phyloP scores from a whole-genome alignment of 2,329 filamentous ascomycete species.

The Verticillium longisporum region DNA sequence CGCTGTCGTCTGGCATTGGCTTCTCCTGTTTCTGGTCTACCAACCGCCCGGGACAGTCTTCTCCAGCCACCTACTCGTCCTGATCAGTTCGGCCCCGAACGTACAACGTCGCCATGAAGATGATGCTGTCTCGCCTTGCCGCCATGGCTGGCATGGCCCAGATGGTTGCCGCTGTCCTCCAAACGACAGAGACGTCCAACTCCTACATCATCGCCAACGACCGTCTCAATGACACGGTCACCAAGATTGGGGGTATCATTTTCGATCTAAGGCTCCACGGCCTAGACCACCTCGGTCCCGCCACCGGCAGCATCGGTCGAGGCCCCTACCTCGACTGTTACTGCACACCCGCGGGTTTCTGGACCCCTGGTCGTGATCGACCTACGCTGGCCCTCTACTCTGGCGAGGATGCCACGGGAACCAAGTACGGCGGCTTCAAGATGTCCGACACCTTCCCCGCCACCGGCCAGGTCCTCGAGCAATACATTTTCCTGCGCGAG shows the following conservation, averaged over 20 bases:
- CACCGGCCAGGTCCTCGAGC: conserved; percentile 49
- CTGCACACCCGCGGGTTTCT: conserved; percentile 48
- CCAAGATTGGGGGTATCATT: conserved; percentile 28
- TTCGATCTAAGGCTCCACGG: conserved; percentile 25
- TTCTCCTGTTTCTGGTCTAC: neutral
- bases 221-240: conserved; percentile 27
- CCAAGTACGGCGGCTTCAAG: conserved; percentile 45
- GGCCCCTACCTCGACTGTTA: conserved; percentile 55
- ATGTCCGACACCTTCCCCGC: conserved; percentile 49
- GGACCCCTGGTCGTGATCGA: conserved; percentile 43
- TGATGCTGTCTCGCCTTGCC: neutral
- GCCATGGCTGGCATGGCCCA: neutral
- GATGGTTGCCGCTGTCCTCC: conserved; percentile 17
- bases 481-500: conserved; percentile 57
- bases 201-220: conserved; percentile 29
- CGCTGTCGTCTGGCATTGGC: neutral
- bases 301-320: conserved; percentile 35
- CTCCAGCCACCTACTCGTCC: neutral
- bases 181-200: conserved; percentile 25
- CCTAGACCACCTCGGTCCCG: conserved; percentile 39
- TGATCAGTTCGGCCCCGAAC: neutral
- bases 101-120: neutral
- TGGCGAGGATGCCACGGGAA: conserved; percentile 40
- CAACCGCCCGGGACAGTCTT: neutral
- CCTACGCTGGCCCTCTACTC: conserved; percentile 43